Percentiles rank a stretch among this genome's conserved stretches.
Conservation (phyloP, 1,284 basidiomycete genomes). For the Ceratobasidium sp. region DNA sequence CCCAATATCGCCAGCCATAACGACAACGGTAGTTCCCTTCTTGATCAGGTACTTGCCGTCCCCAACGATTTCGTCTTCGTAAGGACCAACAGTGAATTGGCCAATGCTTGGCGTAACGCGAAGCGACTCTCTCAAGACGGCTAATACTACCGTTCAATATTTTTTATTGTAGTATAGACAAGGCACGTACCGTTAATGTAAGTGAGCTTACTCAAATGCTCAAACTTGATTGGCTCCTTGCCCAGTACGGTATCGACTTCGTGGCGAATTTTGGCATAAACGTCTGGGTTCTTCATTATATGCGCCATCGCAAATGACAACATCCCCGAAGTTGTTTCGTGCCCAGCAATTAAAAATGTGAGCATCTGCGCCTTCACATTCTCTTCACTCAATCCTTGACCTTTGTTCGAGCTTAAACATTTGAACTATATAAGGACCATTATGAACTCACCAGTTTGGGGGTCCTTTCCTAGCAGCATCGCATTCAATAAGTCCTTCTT, state of each 20-base stretch:
- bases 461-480: conserved; percentile 47
- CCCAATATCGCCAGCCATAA: conserved; percentile 45
- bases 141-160: not conserved
- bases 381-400: conserved; percentile 44
- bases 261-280: conserved; percentile 44
- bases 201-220: conserved; percentile 44
- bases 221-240: conserved; percentile 40
- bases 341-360: conserved; percentile 49
- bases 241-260: conserved; percentile 47
- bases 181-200: conserved; percentile 45
- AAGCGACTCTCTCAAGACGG: conserved; percentile 46
- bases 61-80: conserved; percentile 43
- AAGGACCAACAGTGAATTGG: conserved; percentile 39
- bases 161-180: not conserved
- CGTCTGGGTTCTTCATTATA: conserved; percentile 45
- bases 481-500: conserved; percentile 46
- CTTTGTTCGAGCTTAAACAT: not conserved
- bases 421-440: not conserved
- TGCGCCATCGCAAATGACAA: conserved; percentile 46
- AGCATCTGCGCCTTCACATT: conserved; percentile 45
- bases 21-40: conserved; percentile 40
- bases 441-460: conserved; percentile 42
- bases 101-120: conserved; percentile 46
- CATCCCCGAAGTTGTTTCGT: conserved; percentile 46
- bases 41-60: conserved; percentile 43